Percentiles rank a stretch among this genome's conserved stretches.
Conservation (phyloP, 139 green algal genomes). For the Chlorella sorokiniana region DNA sequence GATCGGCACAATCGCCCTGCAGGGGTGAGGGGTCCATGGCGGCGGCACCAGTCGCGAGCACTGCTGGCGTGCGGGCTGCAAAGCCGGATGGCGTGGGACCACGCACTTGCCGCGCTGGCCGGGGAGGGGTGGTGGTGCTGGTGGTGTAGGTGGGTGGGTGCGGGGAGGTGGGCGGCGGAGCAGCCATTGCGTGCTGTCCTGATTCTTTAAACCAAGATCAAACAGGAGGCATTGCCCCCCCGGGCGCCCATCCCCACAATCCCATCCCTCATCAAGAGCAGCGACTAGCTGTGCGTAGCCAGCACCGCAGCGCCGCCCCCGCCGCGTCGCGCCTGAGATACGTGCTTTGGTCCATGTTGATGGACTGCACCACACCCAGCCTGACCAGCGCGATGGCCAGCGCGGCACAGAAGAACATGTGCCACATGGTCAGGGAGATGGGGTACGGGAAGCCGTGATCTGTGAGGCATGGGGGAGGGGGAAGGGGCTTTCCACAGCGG, state of each 20-base stretch:
- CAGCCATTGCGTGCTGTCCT: no score
- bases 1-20: conserved; percentile 86
- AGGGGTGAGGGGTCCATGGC: conserved; percentile 7
- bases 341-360: conserved; percentile 75
- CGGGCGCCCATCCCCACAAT: no score
- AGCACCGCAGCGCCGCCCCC: not conserved
- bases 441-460: conserved; percentile 86
- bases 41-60: not conserved
- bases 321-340: conserved; percentile 63
- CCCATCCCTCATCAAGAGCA: no score
- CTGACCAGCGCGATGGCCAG: conserved; percentile 72
- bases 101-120: no score
- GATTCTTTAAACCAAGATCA: no score
- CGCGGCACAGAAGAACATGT: conserved; percentile 90
- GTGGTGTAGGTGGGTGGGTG: no score
- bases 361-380: conserved; percentile 65
- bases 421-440: conserved; percentile 82
- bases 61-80: no score
- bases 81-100: no score
- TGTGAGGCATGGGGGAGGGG: not conserved
- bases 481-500: not conserved
- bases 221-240: no score
- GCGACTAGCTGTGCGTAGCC: not conserved
- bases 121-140: no score
- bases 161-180: no score